Evolutionary conservation across 2,329 filamentous ascomycete genomes (phyloP), one percentile per base, ranked within the genome.

Genomic region (Metarhizium brunneum): DNA sequence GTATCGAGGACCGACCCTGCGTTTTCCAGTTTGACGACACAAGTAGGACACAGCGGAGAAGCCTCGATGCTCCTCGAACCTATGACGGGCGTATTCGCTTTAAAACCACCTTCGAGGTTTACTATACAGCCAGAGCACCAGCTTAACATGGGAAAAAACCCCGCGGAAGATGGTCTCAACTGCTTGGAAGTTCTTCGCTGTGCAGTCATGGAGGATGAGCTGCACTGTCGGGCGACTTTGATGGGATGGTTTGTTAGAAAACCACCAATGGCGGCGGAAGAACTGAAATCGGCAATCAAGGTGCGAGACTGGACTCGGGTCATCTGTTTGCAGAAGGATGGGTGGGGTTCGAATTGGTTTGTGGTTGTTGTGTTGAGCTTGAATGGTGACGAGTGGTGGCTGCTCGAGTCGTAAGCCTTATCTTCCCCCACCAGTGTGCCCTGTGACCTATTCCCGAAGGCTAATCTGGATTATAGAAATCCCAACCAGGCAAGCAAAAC

Each of bases 311-410:
- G 83, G 53, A 78, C 84, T 57, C 83, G 85, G 56, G 76, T 81
- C 40, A 75, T 84, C 16, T 88, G 91, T 73, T 85, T 95, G 59
- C 82, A 79, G 63, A 85, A 84, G 63, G 75, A 76, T 56, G 83
- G 82, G n/a, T 95, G 92, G 89, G 78, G 77, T 10, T 67, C 79
- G 14, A 75, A 80, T 53, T 96, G 90, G 88, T 82, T 85, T 59
- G 73, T 95, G 43, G 84, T 85, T 60, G 79, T 87, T 49, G 83
- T 84, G 53, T 78, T 90, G 66, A 85, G 86, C 66, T 76, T 88
- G 65, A 78, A 79, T 64, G 88, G 89, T 54, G 88, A 94, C 66
- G 80, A 79, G 58, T 95, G 89, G 88, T 92, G 86, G 84, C 73
- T 92, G 57, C 75, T 90, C 54, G 80, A 86, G 68, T 69, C 82